Conservation (phyloP, 257 asterid species). For the Ligustrum vulgare region DNA sequence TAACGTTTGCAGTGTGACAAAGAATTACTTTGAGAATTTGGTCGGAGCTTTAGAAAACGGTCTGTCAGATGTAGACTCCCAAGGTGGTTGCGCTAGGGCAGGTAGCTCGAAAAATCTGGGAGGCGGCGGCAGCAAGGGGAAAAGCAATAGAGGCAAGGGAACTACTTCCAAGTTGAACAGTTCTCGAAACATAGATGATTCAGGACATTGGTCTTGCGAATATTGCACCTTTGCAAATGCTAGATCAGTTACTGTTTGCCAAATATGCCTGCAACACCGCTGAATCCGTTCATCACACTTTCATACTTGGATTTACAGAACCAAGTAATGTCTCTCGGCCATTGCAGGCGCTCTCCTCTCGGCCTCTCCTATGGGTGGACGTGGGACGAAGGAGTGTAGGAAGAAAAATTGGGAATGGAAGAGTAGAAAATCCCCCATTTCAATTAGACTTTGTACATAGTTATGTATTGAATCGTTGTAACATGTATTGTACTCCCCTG, state of each 20-base stretch:
- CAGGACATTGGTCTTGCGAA: constrained; percentile 77
- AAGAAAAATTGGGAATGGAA: background rate
- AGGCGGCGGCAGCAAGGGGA: constrained; percentile 56
- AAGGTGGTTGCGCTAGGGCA: constrained; percentile 49
- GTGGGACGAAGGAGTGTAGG: background rate
- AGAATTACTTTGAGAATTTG: constrained; percentile 89
- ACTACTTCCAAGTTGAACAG: constrained; percentile 57
- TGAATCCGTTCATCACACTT: constrained; percentile 18
- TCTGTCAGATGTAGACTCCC: constrained; percentile 74
- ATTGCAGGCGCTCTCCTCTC: background rate
- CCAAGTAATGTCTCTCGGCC: constrained; percentile 7
- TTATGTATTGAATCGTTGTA: background rate
- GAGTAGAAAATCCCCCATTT: background rate
- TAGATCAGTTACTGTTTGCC: constrained; percentile 50
- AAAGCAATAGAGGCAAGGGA: constrained; percentile 63
- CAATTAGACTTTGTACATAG: background rate
- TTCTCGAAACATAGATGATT: constrained; percentile 54
- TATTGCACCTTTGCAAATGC: constrained; percentile 70
- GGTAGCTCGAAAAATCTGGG: constrained; percentile 63
- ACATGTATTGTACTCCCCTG: background rate
- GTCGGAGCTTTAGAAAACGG: constrained; percentile 91
- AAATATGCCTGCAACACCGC: constrained; percentile 71
- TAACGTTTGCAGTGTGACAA: constrained; percentile 69
- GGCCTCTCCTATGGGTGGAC: background rate
- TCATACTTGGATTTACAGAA: background rate